Evolutionary conservation across 805 yeast genomes (phyloP).

Genomic region (Saturnispora besseyi): DNA sequence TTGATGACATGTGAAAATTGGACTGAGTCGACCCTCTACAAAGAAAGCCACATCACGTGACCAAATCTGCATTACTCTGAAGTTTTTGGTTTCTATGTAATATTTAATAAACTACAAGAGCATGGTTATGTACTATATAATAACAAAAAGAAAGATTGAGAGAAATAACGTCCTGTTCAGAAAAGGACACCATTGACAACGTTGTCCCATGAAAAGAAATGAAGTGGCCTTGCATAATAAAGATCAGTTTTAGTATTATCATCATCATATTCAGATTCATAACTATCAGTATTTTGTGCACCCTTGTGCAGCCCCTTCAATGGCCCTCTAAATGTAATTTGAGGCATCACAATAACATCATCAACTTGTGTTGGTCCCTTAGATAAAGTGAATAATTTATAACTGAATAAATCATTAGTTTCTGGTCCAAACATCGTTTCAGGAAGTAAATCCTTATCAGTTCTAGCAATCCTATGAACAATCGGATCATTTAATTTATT

Average conservation of each 20-base stretch:
- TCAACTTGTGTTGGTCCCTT: slow-evolving; percentile 28
- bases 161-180: not conserved
- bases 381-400: slow-evolving; percentile 23
- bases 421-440: slow-evolving; percentile 25
- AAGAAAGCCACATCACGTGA: not conserved
- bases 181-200: slow-evolving; percentile 10
- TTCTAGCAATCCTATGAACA: slow-evolving; percentile 25
- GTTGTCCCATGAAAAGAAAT: slow-evolving; percentile 21
- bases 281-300: slow-evolving; percentile 7
- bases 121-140: not conserved
- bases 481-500: slow-evolving; percentile 22
- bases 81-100: too few species aligned
- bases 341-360: slow-evolving; percentile 26
- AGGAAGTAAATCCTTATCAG: slow-evolving; percentile 22
- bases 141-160: too few species aligned
- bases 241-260: slow-evolving; percentile 22
- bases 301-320: slow-evolving; percentile 12
- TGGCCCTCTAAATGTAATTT: slow-evolving; percentile 23
- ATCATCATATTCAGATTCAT: slow-evolving; percentile 24
- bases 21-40: too few species aligned
- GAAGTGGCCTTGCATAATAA: slow-evolving; percentile 26
- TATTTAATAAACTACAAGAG: too few species aligned
- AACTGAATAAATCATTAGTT: slow-evolving; percentile 22
- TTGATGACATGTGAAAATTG: not conserved
- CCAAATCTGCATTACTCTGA: too few species aligned